Conservation (phyloP, 257 asterid genomes). For the Oldenlandia corymbosa region DNA sequence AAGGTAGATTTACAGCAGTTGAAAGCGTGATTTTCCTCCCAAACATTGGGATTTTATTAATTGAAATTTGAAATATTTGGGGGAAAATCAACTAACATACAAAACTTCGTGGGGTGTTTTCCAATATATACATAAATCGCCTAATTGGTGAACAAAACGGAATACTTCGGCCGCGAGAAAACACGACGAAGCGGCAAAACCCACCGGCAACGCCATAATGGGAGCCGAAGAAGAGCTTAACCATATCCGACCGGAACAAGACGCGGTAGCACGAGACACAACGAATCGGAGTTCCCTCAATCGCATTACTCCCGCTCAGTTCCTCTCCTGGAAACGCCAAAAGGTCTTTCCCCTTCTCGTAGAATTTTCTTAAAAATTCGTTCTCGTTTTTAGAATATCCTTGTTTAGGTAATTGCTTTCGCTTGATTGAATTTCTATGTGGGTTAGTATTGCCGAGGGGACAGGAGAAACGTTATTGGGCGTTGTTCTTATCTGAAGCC, state of each 20-base stretch:
- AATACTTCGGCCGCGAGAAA: too few relatives aligned
- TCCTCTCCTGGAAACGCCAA: constrained; percentile 62
- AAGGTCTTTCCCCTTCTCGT: constrained; percentile 32
- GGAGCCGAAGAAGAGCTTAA: constrained; percentile 51
- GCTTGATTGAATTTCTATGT: background rate
- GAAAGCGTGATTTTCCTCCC: too few relatives aligned
- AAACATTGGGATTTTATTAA: too few relatives aligned
- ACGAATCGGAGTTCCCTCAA: constrained; percentile 29
- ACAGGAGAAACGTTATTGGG: background rate
- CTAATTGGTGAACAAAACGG: too few relatives aligned
- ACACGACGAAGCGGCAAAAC: too few relatives aligned
- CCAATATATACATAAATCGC: too few relatives aligned
- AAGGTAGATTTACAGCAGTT: too few relatives aligned
- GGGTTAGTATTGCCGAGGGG: too few relatives aligned
- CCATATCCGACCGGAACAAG: constrained; percentile 11
- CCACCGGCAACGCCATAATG: constrained; percentile 25
- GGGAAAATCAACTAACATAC: too few relatives aligned
- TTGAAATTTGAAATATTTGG: too few relatives aligned
- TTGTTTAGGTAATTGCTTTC: background rate
- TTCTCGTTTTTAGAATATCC: background rate
- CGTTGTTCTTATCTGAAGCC: background rate
- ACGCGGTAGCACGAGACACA: constrained; percentile 2
- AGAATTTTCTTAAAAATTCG: background rate
- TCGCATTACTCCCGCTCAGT: constrained; percentile 54
- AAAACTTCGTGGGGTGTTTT: too few relatives aligned